Conservation (phyloP, 148 eudicot species). For the Drosera capensis region DNA sequence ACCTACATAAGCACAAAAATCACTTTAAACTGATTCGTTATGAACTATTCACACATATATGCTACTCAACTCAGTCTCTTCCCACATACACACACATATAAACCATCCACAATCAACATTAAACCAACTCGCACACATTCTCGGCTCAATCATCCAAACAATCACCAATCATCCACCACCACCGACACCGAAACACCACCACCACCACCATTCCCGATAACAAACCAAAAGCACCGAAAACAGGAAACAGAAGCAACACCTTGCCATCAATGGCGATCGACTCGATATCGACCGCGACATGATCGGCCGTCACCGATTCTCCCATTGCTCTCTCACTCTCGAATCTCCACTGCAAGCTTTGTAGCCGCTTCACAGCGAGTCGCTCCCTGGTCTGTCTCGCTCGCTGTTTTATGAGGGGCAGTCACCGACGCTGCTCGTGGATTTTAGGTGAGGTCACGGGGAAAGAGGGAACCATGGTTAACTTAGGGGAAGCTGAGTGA, state of each 20-base stretch:
- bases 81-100: no score
- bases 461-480: not conserved
- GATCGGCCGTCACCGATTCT: constrained; percentile 49
- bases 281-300: constrained; percentile 50
- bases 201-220: not conserved
- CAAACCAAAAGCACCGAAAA: not conserved
- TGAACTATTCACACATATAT: no score
- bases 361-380: not conserved
- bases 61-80: no score
- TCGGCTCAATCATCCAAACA: no score
- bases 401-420: not conserved
- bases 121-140: no score
- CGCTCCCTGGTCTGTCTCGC: not conserved
- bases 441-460: constrained; percentile 2
- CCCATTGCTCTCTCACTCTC: constrained; percentile 25
- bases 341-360: not conserved
- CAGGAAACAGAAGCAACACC: constrained; percentile 21
- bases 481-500: not conserved
- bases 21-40: no score
- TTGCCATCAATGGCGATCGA: constrained; percentile 38
- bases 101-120: no score
- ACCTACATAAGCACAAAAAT: no score
- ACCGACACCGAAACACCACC: not conserved
- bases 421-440: constrained; percentile 5
- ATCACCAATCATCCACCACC: not conserved